Conservation (phyloP, 2,329 filamentous ascomycete species). For the Peltaster fructicola region DNA sequence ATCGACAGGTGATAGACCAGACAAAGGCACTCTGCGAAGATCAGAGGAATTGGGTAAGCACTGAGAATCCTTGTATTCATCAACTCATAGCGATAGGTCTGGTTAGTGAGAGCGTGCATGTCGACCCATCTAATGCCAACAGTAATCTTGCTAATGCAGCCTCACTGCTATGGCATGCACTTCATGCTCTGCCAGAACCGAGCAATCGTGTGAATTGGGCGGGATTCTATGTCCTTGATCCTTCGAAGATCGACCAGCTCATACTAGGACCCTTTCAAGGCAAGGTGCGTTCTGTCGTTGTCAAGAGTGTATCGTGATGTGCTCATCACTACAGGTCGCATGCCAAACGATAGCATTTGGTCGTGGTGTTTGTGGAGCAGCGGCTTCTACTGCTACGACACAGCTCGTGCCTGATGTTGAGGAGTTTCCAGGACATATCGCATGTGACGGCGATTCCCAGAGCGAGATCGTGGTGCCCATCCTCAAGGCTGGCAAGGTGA, state of each 20-base stretch:
- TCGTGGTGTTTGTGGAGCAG: constrained; percentile 57
- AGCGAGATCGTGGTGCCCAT: constrained; percentile 75
- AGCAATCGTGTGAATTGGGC: constrained; percentile 61
- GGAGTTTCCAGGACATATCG: constrained; percentile 61
- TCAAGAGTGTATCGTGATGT: too few species aligned
- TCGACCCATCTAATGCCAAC: not conserved
- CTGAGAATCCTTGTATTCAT: not conserved
- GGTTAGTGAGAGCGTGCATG: too few species aligned
- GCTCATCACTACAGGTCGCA: constrained; percentile 25
- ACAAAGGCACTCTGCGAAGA: constrained; percentile 51
- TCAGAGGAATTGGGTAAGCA: constrained; percentile 61
- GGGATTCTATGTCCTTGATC: constrained; percentile 57
- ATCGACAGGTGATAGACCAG: constrained; percentile 55
- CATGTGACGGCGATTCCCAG: constrained; percentile 56
- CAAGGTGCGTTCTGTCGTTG: constrained; percentile 30
- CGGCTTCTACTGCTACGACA: constrained; percentile 42
- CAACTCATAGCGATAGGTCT: too few species aligned
- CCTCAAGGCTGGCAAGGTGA: constrained; percentile 30
- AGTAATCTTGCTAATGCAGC: constrained; percentile 65
- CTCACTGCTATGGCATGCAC: constrained; percentile 63
- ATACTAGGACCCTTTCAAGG: constrained; percentile 69
- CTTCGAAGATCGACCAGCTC: constrained; percentile 31
- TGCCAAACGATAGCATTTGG: constrained; percentile 63
- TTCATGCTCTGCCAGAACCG: constrained; percentile 51
- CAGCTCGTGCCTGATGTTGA: constrained; percentile 54